phyloP scores from a whole-genome alignment of 768 basidiomycete genomes.

The Russula dissimulans region DNA sequence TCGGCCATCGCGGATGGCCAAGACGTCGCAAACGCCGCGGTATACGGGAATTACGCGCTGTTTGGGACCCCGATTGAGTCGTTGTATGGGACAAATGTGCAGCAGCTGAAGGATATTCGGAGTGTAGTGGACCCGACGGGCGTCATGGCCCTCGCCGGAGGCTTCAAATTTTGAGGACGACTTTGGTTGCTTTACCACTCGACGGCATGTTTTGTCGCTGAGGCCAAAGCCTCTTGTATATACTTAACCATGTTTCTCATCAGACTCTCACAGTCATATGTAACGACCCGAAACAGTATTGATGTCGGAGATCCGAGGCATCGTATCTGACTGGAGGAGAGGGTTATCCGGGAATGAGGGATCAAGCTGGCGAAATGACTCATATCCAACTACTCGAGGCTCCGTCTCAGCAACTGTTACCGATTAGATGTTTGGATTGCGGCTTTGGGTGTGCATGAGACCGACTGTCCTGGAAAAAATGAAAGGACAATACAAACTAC shows the following conservation, averaged over 20 bases:
- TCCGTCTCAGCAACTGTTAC: no score
- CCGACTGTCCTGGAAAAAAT: no score
- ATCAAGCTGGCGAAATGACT: no score
- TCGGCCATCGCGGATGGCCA: conserved; percentile 17
- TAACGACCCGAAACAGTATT: not conserved
- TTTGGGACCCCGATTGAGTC: conserved; percentile 8
- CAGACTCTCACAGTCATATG: not conserved
- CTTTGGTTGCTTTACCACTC: not conserved
- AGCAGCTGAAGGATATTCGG: conserved; percentile 9
- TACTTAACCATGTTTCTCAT: not conserved
- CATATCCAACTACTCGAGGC: no score
- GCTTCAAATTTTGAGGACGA: conserved; percentile 18
- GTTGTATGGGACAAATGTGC: conserved; percentile 18
- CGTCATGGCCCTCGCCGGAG: conserved; percentile 21
- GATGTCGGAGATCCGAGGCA: no score
- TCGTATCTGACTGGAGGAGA: no score
- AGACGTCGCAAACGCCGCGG: not conserved
- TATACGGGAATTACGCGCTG: conserved; percentile 21
- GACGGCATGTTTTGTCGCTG: not conserved
- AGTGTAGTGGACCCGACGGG: conserved; percentile 11
- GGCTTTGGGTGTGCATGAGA: no score
- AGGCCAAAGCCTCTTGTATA: no score
- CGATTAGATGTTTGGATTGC: no score
- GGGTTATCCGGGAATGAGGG: no score
- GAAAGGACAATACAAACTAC: no score